Evolutionary conservation across 441 rosid species (phyloP), one percentile per base, ranked within the genome.

Genomic region (Brassica balearica): DNA sequence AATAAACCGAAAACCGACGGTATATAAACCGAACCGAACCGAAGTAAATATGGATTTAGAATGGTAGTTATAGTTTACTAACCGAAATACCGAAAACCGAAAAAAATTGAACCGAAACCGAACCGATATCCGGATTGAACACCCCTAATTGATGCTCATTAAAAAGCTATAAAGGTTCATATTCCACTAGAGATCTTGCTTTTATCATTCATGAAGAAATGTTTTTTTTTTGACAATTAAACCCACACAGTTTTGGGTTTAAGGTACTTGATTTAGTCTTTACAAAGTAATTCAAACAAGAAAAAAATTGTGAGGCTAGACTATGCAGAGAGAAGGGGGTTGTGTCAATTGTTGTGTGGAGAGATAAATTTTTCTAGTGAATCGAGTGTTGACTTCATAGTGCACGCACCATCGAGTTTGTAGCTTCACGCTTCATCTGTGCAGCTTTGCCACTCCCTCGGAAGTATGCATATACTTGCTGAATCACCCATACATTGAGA

Each of bases 401-500:
- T 27, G 96, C 93, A 48, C 89, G 82, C 89, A 90, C 87, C 88
- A 91, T 74, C 56, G 89, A 82, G 53, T 81, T 78, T 58, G 92
- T 84, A 23, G 97, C 96, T 83, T 94, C 93, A 4, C 85, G 91
- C 85, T 89, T 94, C 82, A 94, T 88, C 88, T 90, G 88, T 62
- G 96, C 93, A 34, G 97, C 97, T 87, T 94, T 94, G 69, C 98
- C 98, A 73, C 97, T 91, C 70, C 98, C 98, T 73, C 98, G 87
- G 90, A 96, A 96, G 77, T 96, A 96, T 93, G 93, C 92, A 87
- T 96, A 96, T 67, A 95, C 92, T 94, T 96, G 96, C 98, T 94
- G 98, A 83, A 94, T 88, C 86, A 96, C 98, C 99, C 98, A 96
- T 79, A 96, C 77, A 76, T 98, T 96, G 82, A 96, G 88, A 56